phyloP scores from a whole-genome alignment of 1,139 yeast genomes.

The Suhomyces kunorum region DNA sequence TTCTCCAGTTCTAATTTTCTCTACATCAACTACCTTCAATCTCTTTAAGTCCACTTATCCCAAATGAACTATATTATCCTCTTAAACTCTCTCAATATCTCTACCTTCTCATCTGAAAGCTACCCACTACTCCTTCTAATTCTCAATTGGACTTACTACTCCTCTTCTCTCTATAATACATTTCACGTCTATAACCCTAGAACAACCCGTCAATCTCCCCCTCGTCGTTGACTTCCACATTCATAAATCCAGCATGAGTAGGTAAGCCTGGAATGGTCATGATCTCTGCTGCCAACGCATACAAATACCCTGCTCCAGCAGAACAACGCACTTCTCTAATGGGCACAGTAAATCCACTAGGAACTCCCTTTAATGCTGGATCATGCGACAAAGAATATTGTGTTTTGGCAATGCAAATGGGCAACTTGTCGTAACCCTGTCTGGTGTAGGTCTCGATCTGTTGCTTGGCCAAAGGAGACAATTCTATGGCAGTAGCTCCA shows the following conservation, averaged over 20 bases:
- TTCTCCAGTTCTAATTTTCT: too few species aligned
- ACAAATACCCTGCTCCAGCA: conserved; percentile 95
- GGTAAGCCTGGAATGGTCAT: conserved; percentile 98
- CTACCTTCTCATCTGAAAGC: too few species aligned
- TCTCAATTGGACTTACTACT: too few species aligned
- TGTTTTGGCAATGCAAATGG: conserved; percentile 96
- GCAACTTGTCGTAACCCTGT: conserved; percentile 91
- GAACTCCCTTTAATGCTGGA: conserved; percentile 91
- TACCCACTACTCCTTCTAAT: too few species aligned
- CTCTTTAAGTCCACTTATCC: too few species aligned
- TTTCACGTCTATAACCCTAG: too few species aligned
- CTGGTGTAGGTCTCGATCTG: conserved; percentile 81
- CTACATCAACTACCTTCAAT: too few species aligned
- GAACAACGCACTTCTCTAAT: conserved; percentile 92
- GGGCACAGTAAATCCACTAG: conserved; percentile 91
- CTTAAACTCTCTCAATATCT: too few species aligned
- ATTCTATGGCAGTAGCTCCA: conserved; percentile 89
- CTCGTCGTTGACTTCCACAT: conserved; percentile 88
- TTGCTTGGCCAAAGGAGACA: conserved; percentile 78
- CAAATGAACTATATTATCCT: too few species aligned
- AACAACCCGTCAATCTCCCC: conserved; percentile 90
- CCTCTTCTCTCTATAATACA: too few species aligned
- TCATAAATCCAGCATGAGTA: conserved; percentile 95
- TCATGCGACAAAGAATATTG: conserved; percentile 96
- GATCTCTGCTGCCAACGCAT: conserved; percentile 95